Evolutionary conservation across 2,329 filamentous ascomycete genomes (phyloP), one percentile per base, ranked within the genome.

Genomic region (Sordariomycetes sp.): DNA sequence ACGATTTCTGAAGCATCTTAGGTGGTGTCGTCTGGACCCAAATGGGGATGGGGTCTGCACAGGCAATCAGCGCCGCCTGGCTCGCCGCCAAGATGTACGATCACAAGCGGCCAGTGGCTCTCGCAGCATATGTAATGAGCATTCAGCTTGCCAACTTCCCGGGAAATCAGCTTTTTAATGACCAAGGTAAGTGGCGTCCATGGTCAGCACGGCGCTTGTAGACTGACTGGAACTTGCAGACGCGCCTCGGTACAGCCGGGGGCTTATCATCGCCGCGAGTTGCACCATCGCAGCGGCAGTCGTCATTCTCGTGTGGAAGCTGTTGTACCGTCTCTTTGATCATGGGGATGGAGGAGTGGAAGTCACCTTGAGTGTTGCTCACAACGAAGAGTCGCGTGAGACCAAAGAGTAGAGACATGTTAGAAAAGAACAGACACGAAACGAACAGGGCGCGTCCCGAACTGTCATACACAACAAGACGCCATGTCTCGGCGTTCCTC

Each of bases 51-150:
- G 50, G 49, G 8, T 50, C 37, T 8, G 50, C 40, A 1, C 50
- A 53, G 18, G 50, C 50, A 12, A 53, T 53, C 32, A 51, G 43
- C 9, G 50, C 48, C 8, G 50, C 50, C 4, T 53, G 50, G 50
- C 45, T 53, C 16, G 43, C 49, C 0, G 19, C 48, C 0, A 52
- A 53, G 19, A 50, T 53, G 46, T 37, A 46, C 15, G 50, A 51
- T 6, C 40, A 50, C 14, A 50, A 51, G 35, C 42, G 49, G 2
- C 50, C 49, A 3, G 30, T 53, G 0, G 50, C 49, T 0, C 27
- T 53, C 6, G 50, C 49, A 14, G 49, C 49, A 2, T 53, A 53
- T 35, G 50, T 53, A 1, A 50, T 53, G 48, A 49, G 46, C 27
- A 46, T 53, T 8, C 50, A 53, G 21, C 45, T 53, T 8, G 49